Conservation (phyloP, 257 asterid species). For the Capsicum baccatum region DNA sequence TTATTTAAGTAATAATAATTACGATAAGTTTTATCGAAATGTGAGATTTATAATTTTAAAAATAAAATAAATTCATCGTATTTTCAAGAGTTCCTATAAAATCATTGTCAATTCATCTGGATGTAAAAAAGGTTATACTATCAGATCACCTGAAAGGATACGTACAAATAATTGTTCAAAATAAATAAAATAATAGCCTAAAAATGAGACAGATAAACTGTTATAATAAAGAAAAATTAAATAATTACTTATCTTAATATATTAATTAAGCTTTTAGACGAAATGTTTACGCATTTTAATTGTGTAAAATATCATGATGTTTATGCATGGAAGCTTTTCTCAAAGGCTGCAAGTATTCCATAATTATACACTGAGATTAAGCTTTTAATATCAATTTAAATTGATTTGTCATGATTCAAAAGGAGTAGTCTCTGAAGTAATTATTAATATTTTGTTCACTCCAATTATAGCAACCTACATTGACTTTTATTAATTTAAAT, state of each 20-base stretch:
- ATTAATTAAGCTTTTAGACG: not conserved
- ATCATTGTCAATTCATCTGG: not conserved
- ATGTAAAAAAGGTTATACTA: too few relatives aligned
- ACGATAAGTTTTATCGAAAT: not conserved
- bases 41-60: too few relatives aligned
- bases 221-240: too few relatives aligned
- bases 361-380: not conserved
- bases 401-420: not conserved
- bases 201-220: too few relatives aligned
- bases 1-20: not conserved
- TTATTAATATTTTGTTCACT: not conserved
- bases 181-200: not conserved
- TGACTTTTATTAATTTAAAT: not conserved
- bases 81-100: too few relatives aligned
- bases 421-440: not conserved
- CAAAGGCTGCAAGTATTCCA: conserved; percentile 20
- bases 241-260: too few relatives aligned
- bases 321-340: not conserved
- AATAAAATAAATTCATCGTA: too few relatives aligned
- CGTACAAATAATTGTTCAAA: not conserved
- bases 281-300: not conserved
- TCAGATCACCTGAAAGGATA: not conserved
- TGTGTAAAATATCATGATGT: not conserved
- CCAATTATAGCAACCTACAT: not conserved
- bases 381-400: not conserved